Base-by-base conservation (phyloP, 139 green algal species). In the Haematococcus sp. region DNA sequence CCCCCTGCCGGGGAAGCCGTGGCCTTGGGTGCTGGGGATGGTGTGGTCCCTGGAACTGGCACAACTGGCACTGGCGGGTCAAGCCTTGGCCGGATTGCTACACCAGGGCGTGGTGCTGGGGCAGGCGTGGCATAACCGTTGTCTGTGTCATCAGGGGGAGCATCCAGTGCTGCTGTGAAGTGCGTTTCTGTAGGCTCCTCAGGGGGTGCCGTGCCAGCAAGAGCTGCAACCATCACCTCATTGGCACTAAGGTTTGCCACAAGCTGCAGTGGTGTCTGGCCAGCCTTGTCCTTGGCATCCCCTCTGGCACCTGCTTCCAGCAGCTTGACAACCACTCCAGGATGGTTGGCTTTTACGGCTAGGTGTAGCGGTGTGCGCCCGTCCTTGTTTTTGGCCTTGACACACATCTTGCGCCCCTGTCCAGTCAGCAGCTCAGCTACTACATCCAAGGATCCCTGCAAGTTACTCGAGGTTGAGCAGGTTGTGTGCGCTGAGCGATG, bases 211-310 rank as follows among this genome's bases (percentile, higher is more conserved):
- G 59, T 22, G 28, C 16, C n/a, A n/a, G 4, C n/a, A 51, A 68
- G 28, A 49, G 5, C 44, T 44, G n/a, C 44, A 61, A 46, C 25
- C 1, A 33, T 46, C 1, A 60, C 15, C 0, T 31, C 30, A 19
- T 17, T 60, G 52, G 23, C 4, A 11, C 20, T 5, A 27, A 25
- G 23, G 52, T 25, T 31, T 7, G 40, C 7, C 40, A 49, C 40
- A 7, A 49, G 40, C 40, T 40, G 16, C 27, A 66, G 28, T 40
- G 28, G 27, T 13, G 59, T 40, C 7, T 9, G 2, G 16, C 56
- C 7, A 3, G 77, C 81, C 73, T 79, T 83, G 65, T 86, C 81
- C 34, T 71, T 75, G 5, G 67, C 55, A 49, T 81, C 76, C 1
- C 44, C 25, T 0, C 64, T 35, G 1, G 74, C 76, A 3, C 76